Conservation (phyloP, 106 monocot genomes). For the Platanthera guangdongensis region DNA sequence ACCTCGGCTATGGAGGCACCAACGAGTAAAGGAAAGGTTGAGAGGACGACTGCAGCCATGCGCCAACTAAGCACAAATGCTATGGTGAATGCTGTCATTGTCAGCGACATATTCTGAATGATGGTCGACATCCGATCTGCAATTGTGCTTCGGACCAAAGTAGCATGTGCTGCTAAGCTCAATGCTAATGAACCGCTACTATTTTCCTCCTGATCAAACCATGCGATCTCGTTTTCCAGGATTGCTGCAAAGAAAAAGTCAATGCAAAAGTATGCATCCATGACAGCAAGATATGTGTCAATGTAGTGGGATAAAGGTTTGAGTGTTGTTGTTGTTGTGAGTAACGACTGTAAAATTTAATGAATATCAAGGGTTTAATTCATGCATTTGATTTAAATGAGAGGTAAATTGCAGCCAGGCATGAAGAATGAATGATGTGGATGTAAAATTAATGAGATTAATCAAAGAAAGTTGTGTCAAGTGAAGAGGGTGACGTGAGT, state of each 20-base stretch:
- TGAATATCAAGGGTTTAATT: no score
- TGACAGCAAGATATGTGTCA: no score
- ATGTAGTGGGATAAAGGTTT: no score
- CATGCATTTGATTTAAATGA: no score
- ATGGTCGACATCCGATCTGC: constrained; percentile 33
- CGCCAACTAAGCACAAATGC: constrained; percentile 36
- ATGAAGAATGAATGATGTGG: no score
- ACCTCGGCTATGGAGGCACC: constrained; percentile 36
- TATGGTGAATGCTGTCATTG: constrained; percentile 24
- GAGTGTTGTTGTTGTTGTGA: no score
- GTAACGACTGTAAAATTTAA: no score
- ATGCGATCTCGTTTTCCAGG: constrained; percentile 29
- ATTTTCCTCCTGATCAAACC: constrained; percentile 34
- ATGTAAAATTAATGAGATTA: no score
- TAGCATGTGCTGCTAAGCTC: constrained; percentile 34
- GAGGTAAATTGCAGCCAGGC: no score
- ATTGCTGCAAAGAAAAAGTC: constrained; percentile 17
- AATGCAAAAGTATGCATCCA: no score
- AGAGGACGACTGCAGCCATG: constrained; percentile 24
- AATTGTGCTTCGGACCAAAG: constrained; percentile 19
- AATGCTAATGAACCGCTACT: constrained; percentile 23
- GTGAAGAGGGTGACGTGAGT: no score
- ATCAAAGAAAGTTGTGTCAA: no score
- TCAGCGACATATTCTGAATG: constrained; percentile 27
- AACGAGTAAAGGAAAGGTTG: constrained; percentile 33